Base-by-base conservation (phyloP, 106 monocot species). In the Dendrobium nobile region DNA sequence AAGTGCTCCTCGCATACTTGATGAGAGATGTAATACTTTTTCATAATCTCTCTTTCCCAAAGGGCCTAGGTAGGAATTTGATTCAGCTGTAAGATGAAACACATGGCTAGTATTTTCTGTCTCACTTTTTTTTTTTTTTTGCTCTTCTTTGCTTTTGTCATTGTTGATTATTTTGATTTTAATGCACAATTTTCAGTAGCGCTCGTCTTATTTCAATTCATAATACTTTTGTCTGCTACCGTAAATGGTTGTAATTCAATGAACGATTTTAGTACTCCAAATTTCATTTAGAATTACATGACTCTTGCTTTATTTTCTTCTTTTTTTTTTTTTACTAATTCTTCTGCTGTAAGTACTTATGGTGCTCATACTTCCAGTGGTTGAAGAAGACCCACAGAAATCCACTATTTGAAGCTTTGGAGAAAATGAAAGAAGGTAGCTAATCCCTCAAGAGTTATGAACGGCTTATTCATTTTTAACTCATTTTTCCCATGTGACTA, bases 361-460 rank as follows among this genome's bases (percentile, higher is more conserved):
- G 28, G 5, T 82, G 55, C 13, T 77, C 78, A n/a, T 70, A 67
- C 78, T 78, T 77, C 18, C 79, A 98, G 98, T 99, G 98, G 98
- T 85, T 99, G 86, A 92, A 93, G 91, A 95, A 91, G 84, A 99
- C 98, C 4, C 87, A 77, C 44, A 84, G 98, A 74, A 93, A 93
- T 84, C 98, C 98, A 43, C 82, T 99, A 59, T 92, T 86, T 80
- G 87, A 99, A 87, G 95, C 98, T 26, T 68, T 99, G 72, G 95
- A 99, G 77, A 99, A 95, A 83, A 99, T 99, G 98, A 99, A 99
- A 91, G 95, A 95, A 92, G 97, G 97, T 95, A 88, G n/a, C 16
- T 18, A 2, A 17, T 64, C n/a, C 51, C 43, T 68, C 54, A 20
- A 44, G 41, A n/a, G 19, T 37, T 18, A 72, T 22, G 10, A 48